Conservation (phyloP, 208 protist species). For the Naegleria gruberi region DNA sequence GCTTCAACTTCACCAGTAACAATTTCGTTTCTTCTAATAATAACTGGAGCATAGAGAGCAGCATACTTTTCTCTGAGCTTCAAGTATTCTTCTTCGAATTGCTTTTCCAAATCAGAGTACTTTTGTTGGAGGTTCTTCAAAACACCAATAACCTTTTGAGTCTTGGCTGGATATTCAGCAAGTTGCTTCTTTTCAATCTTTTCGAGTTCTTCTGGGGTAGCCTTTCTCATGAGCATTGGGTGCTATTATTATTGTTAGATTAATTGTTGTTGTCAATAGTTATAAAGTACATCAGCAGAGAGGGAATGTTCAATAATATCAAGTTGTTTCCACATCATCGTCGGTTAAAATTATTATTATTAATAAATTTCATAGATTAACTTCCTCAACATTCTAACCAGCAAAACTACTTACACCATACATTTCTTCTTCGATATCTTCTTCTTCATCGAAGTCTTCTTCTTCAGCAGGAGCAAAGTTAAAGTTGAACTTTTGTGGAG, state of each 20-base stretch:
- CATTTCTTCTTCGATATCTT: constrained; percentile 50
- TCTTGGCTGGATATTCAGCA: constrained; percentile 24
- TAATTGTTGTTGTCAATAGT: too few relatives aligned
- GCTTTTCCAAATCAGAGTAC: neutral
- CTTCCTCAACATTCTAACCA: too few relatives aligned
- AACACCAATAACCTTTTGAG: constrained; percentile 27
- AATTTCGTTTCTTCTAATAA: constrained; percentile 35
- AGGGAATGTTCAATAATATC: neutral
- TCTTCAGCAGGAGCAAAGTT: constrained; percentile 32
- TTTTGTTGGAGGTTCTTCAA: constrained; percentile 28
- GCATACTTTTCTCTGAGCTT: constrained; percentile 38
- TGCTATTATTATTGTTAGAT: constrained; percentile 28
- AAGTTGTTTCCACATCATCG: constrained; percentile 25
- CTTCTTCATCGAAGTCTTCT: constrained; percentile 51
- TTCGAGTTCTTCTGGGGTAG: constrained; percentile 42
- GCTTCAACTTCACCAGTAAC: constrained; percentile 25
- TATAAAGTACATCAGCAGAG: too few relatives aligned
- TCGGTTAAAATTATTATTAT: too few relatives aligned
- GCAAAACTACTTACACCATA: constrained; percentile 38
- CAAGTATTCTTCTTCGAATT: constrained; percentile 26
- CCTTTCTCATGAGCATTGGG: constrained; percentile 30
- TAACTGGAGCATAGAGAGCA: constrained; percentile 34
- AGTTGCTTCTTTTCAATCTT: constrained; percentile 52
- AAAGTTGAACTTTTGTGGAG: neutral
- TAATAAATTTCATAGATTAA: too few relatives aligned